These are phyloP conservation scores for Irineochytrium annulatum DNA, from an alignment of 192 early-diverging fungal genomes.

Conservation along the genomic window DNA sequence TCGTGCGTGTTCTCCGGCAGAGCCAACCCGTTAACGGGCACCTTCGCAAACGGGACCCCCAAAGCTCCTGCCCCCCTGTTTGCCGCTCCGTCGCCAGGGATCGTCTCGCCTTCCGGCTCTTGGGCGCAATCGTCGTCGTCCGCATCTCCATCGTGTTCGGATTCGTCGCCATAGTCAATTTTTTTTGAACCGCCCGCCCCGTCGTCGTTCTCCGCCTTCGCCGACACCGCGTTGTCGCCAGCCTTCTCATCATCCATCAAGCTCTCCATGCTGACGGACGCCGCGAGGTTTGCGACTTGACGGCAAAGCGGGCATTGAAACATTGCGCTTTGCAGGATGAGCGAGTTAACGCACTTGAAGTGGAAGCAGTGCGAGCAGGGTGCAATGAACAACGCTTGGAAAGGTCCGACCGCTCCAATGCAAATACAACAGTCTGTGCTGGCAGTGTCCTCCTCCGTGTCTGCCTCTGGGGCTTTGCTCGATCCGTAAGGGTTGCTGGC, in stretches of 20 bases:
- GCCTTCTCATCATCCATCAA: constrained; percentile 32
- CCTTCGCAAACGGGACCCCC: no score
- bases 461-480: constrained; percentile 1
- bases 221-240: constrained; percentile 7
- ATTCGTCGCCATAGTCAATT: no score
- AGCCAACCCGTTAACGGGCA: no score
- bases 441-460: constrained; percentile 26
- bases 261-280: constrained; percentile 45
- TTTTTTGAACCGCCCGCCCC: no score
- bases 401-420: constrained; percentile 48
- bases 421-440: constrained; percentile 59
- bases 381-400: constrained; percentile 58
- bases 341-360: constrained; percentile 52
- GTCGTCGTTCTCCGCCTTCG: no score
- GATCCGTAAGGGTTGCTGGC: constrained; percentile 54
- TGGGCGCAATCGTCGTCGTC: no score
- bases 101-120: no score
- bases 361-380: constrained; percentile 66
- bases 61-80: no score
- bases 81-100: no score
- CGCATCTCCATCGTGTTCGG: no score
- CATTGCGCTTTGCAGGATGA: constrained; percentile 50
- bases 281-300: constrained; percentile 59
- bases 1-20: no score
- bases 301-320: constrained; percentile 63